Evolutionary conservation across 2,329 filamentous ascomycete species (phyloP).

Genomic region (Exophiala xenobiotica): DNA sequence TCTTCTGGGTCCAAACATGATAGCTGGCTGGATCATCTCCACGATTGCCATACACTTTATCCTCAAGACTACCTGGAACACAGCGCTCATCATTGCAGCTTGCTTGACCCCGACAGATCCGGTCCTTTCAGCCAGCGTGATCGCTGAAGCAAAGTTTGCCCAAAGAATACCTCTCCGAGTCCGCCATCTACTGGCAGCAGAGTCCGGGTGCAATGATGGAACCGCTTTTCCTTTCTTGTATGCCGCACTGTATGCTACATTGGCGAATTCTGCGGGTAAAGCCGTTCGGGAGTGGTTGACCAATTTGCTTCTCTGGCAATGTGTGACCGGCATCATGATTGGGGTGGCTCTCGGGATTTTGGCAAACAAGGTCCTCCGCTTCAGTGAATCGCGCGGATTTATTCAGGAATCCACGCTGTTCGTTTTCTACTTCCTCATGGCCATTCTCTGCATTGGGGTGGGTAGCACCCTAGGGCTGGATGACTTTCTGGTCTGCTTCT

Average conservation of each 20-base stretch:
- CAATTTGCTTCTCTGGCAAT: conserved; percentile 57
- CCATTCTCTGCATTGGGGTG: conserved; percentile 52
- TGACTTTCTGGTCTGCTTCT: conserved; percentile 58
- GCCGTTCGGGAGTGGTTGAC: conserved; percentile 54
- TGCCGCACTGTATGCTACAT: conserved; percentile 50
- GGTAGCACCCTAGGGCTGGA: conserved; percentile 54
- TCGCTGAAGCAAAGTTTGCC: conserved; percentile 55
- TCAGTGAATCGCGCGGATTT: conserved; percentile 46
- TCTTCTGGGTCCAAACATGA: conserved; percentile 54
- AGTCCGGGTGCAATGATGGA: conserved; percentile 57
- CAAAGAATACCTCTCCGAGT: conserved; percentile 52
- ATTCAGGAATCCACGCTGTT: conserved; percentile 53
- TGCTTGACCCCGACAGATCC: conserved; percentile 59
- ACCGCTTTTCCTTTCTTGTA: conserved; percentile 58
- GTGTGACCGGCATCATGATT: conserved; percentile 47
- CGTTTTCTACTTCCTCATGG: conserved; percentile 57
- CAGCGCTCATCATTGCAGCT: conserved; percentile 53
- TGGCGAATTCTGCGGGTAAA: conserved; percentile 38
- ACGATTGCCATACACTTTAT: conserved; percentile 48
- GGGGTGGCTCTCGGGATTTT: conserved; percentile 49
- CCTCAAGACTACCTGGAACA: conserved; percentile 47
- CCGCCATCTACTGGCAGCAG: conserved; percentile 53
- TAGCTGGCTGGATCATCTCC: conserved; percentile 61
- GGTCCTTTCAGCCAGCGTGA: conserved; percentile 54
- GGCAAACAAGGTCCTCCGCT: conserved; percentile 51